Conservation (phyloP, 1,139 yeast genomes). For the Geotrichum armillariae region DNA sequence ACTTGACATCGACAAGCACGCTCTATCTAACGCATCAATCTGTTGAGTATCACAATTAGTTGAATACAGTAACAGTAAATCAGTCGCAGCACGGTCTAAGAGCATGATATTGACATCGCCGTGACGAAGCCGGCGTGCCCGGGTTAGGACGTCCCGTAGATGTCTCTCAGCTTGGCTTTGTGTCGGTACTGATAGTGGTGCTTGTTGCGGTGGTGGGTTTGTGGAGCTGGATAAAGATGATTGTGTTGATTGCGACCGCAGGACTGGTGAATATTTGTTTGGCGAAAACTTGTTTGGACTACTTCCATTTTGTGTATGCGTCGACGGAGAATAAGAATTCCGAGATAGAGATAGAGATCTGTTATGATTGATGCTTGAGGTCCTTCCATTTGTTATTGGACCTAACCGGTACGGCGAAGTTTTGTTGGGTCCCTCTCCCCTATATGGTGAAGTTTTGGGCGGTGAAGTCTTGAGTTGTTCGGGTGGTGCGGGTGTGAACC, state of each 20-base stretch:
- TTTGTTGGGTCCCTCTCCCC: not conserved
- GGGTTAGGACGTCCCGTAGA: constrained; percentile 24
- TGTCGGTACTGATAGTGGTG: not conserved
- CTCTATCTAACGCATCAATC: constrained; percentile 33
- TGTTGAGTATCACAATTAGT: constrained; percentile 6
- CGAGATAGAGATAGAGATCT: not conserved
- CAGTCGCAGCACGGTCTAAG: constrained; percentile 26
- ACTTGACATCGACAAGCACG: constrained; percentile 33
- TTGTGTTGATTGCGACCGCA: not conserved
- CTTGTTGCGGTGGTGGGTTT: not conserved
- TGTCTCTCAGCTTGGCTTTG: constrained; percentile 33
- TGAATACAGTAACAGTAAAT: constrained; percentile 8
- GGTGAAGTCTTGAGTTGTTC: not conserved
- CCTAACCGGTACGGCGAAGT: too few species aligned
- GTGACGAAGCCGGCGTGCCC: constrained; percentile 6
- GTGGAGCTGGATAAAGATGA: constrained; percentile 1
- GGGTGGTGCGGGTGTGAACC: not conserved
- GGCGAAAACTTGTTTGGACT: not conserved
- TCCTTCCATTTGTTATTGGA: not conserved
- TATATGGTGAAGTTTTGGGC: not conserved
- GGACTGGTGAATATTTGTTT: not conserved
- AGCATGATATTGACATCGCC: constrained; percentile 10
- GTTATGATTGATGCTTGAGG: not conserved
- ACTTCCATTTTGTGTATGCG: not conserved
- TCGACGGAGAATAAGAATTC: not conserved